Evolutionary conservation across 2,329 filamentous ascomycete genomes (phyloP), one percentile per base, ranked within the genome.

Genomic region (Cylindrodendrum hubeiense): DNA sequence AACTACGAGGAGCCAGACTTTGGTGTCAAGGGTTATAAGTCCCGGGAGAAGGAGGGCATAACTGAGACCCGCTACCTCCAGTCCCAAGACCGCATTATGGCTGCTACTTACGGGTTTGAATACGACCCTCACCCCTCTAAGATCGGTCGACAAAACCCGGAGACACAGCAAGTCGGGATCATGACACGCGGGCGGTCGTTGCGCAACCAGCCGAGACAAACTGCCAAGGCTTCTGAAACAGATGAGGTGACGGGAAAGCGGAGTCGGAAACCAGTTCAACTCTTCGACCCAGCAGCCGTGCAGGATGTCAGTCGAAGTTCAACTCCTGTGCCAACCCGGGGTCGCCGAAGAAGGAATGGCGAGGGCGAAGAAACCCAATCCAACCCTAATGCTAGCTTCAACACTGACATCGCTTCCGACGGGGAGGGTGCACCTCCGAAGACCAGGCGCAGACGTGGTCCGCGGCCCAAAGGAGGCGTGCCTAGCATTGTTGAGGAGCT

Each of bases 101-200:
- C 89, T 8, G 82, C 86, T 65, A 82, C 84, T 2, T 91, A 90
- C 71, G 85, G 86, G 17, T 90, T 90, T 70, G 86, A 89, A 65
- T 88, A 90, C 68, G 88, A 90, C 69, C 82, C 85, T 10, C 85
- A 88, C 55, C 83, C 85, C 3, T 84, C 83, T 65, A 87, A 87
- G 76, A 82, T 90, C 63, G 87, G 88, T 21, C 81, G 82, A 37
- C 89, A 91, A 73, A 87, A 90, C 64, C 87, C 87, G 1, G 79
- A 86, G 37, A 83, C 81, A 10, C 87, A 90, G 69, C 79, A 81
- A 34, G 75, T 73, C 22, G 87, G 87, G 26, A 80, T 84, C 63
- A 83, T 84, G 68, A 87, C 87, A 51, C 83, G 84, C 17, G 79
- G 79, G 5, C 82, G 87, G 30, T 82, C 87, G 34, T 79, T 89